Evolutionary conservation across 1,139 yeast genomes (phyloP), one percentile per base, ranked within the genome.

Genomic region (Magnusiomyces magnusii): DNA sequence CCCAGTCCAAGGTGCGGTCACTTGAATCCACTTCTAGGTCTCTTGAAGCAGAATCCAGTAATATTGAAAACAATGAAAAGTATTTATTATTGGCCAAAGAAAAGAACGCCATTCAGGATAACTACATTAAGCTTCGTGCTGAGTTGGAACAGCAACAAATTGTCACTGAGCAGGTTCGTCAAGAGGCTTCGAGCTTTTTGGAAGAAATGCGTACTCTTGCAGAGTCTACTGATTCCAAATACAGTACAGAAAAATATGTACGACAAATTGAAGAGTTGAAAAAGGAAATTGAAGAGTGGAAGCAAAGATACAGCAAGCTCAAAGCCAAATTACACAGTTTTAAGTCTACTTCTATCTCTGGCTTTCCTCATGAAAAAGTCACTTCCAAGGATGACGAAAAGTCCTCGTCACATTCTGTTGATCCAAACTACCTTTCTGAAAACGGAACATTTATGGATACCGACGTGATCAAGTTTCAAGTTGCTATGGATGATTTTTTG

Each of bases 171-270:
- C 74, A 74, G 60, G 78, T 76, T 25, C 69, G 76, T 17, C 63
- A 67, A 2, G 79, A 76, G 61, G 78, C 79, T 1, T 66, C 71
- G 5, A 69, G 65, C n/a, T 73, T 75, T 60, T 65, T 76, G 50
- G 66, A 65, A 19, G 79, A 76, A 59, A 75, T 76, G 78, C 66
- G 75, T 28, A 63, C 68, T 0, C 67, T 76, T 44, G 72, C 78
- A 2, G 70, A 70, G 55, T 64, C 64, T 49, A 73, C 71, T 31
- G 60, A 59, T 36, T 57, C 65, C 9, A 10, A 39, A 10, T 65
- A 62, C 54, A 62, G 66, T 49, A 65, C 68, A n/a, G 70, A 67
- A 36, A 63, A 62, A 10, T 61, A 69, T 44, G 60, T 66, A n/a
- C 55, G 64, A 9, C 69, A 72, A 51, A 63, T 73, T 7, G 70